Percentiles rank a stretch among this genome's conserved stretches.
Evolutionary conservation across 2,329 filamentous ascomycete species (phyloP).

Genomic region (Capronia americana): DNA sequence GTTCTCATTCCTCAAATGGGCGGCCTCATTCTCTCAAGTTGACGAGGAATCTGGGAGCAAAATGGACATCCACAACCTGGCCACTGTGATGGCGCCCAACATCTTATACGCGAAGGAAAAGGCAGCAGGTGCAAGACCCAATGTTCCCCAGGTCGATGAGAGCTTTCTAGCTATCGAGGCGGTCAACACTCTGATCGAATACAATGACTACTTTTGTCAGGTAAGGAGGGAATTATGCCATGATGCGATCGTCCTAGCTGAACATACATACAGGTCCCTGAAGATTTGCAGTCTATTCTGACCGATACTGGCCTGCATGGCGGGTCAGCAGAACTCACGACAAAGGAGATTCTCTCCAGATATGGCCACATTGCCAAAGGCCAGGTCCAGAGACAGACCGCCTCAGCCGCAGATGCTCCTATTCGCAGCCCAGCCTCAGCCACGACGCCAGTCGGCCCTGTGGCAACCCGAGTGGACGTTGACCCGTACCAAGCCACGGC

Average conservation of each 20-base stretch:
- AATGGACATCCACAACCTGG: slow-evolving; percentile 98
- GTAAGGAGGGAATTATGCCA: slow-evolving; percentile 57
- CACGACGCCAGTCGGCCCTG: slow-evolving; percentile 49
- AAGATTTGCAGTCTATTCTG: slow-evolving; percentile 85
- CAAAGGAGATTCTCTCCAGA: slow-evolving; percentile 93
- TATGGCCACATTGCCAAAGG: slow-evolving; percentile 81
- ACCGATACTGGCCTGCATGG: slow-evolving; percentile 83
- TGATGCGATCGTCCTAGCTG: slow-evolving; percentile 18
- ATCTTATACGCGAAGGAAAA: slow-evolving; percentile 74
- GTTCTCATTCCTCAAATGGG: slow-evolving; percentile 97
- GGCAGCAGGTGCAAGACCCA: slow-evolving; percentile 55
- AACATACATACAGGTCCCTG: slow-evolving; percentile 72
- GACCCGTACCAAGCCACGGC: slow-evolving; percentile 74
- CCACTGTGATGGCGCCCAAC: slow-evolving; percentile 96
- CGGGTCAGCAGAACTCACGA: slow-evolving; percentile 84
- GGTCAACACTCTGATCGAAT: slow-evolving; percentile 86
- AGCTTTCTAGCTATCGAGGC: slow-evolving; percentile 94
- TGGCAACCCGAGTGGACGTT: slow-evolving; percentile 76
- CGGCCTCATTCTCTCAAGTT: slow-evolving; percentile 93
- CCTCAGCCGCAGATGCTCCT: slow-evolving; percentile 62
- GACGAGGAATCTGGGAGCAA: slow-evolving; percentile 97
- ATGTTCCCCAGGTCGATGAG: slow-evolving; percentile 77
- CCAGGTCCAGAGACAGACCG: slow-evolving; percentile 58
- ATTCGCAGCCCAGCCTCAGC: slow-evolving; percentile 51
- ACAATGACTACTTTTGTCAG: slow-evolving; percentile 96